Evolutionary conservation across 345 rosid genomes (phyloP), one percentile per base, ranked within the genome.

Genomic region (Xanthoceras sorbifolium): DNA sequence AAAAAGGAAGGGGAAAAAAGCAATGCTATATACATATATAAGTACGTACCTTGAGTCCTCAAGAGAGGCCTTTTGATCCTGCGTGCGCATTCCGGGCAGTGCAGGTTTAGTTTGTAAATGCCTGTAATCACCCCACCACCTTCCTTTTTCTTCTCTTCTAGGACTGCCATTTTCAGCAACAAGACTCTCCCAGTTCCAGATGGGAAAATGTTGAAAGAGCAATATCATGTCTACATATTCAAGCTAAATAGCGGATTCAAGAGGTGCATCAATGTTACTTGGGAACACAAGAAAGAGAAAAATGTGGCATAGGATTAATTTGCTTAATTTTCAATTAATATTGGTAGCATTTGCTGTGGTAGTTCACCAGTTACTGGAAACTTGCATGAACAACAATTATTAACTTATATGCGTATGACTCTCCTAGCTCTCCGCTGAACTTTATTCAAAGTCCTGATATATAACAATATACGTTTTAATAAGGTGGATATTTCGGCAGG

Each of bases 61-160:
- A 92, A 67, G 70, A 92, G 96, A 76, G 94, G 94, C 79, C 73
- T 90, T 82, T 81, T 90, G 80, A 94, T 85, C 81, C 85, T 86
- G 54, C 79, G 69, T 15, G 94, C 93, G 46, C 96, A 92, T 77
- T 94, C 84, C 11, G 70, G 89, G 84, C 98, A 92, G 22, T 94
- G 98, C 67, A 94, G 85, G 69, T 92, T 92, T n/a, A 92, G 90
- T 86, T 77, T 92, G 89, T 89, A 91, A 44, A 90, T 84, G 0
- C 90, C 96, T 0, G 89, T 87, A 73, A 87, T 85, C 66, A 87
- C 80, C 65, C 76, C 87, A 17, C 63, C 85, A 17, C 9, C 72
- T 66, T 48, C 69, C 34, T 26, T 18, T 71, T 84, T 82, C 78
- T 87, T 82, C 69, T 76, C 90, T 26, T 80, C 83, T 70, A 75